Base-by-base conservation (phyloP, 352 stramenopile genomes). In the Phytopythium sindhum region DNA sequence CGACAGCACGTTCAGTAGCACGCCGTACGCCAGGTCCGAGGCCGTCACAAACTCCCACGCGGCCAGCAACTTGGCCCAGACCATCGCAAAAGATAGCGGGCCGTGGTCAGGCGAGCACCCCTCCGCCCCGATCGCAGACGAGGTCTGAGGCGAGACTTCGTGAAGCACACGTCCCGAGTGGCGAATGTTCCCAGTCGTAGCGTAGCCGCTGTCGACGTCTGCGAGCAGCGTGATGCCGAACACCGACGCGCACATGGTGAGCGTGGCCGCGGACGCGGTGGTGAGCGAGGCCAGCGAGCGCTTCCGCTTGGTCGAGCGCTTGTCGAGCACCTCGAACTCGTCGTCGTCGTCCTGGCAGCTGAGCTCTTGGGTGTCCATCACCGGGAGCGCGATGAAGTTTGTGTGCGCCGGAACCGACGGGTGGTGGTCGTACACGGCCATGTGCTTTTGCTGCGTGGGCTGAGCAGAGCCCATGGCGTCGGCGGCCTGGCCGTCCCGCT, bases 181-280 rank as follows among this genome's bases (percentile, higher is more conserved):
- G 31, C 82, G 80, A 33, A 91, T 75, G 57, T 85, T 74, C 51
- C 67, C 61, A 24, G 74, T 66, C 28, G 76, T 57, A 8, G 68
- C 62, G 0, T 57, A 71, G 35, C 52, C 74, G 53, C 70, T 70
- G 7, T 90, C 79, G 56, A 74, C 78, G 63, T 91, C 80, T 0
- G 81, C 74, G 37, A 91, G 73, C 60, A 92, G 61, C 24, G 83
- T 91, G 61, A 92, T 77, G n/a, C 83, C 80, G 70, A 94, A 92
- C 63, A 92, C 74, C 1, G 84, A 92, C 24, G 81, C 81, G 39
- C 81, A 91, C 52, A 91, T 61, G 2, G 80, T 80, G 57, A 92
- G 74, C 61, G 78, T 90, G 26, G 77, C 78, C 2, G 81, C 86
- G 8, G 85, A 77, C 29, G 79, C 70, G 7, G 73, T 84, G 28